Conservation (phyloP, 305 asterid species). For the Fraxinus xanthoxyloides region DNA sequence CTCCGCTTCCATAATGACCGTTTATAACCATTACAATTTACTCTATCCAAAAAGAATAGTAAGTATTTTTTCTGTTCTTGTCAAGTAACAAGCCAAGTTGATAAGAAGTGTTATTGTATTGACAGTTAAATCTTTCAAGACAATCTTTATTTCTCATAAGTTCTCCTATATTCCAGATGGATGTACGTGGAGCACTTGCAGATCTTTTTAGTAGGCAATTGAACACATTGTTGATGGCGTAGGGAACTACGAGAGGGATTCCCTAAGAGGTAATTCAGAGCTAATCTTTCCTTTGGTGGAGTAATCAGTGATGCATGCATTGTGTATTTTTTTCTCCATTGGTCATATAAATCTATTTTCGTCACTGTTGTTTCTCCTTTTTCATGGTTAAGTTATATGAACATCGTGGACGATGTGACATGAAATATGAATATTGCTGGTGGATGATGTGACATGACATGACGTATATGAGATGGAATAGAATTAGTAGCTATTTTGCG, state of each 20-base stretch:
- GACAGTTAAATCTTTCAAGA: background rate
- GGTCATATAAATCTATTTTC: background rate
- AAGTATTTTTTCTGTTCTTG: background rate
- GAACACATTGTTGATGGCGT: slow-evolving; percentile 40
- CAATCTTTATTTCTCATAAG: background rate
- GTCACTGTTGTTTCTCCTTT: background rate
- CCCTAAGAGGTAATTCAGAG: background rate
- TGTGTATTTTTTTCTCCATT: background rate
- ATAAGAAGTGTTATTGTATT: background rate
- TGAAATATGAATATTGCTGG: too few species aligned
- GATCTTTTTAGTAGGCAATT: slow-evolving; percentile 76
- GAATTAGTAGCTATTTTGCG: background rate
- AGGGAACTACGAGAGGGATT: background rate
- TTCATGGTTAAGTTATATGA: background rate
- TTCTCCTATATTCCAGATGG: slow-evolving; percentile 55
- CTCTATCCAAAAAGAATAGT: background rate
- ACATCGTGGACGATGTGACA: background rate
- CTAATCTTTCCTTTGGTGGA: background rate
- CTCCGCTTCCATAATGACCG: slow-evolving; percentile 10
- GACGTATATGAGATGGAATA: background rate
- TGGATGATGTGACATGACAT: background rate
- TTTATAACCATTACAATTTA: background rate
- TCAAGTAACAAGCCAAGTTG: background rate
- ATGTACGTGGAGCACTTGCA: slow-evolving; percentile 82
- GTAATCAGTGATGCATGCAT: background rate